Conservation (phyloP, 2,329 filamentous ascomycete genomes). For the Monilinia vaccinii-corymbosi region DNA sequence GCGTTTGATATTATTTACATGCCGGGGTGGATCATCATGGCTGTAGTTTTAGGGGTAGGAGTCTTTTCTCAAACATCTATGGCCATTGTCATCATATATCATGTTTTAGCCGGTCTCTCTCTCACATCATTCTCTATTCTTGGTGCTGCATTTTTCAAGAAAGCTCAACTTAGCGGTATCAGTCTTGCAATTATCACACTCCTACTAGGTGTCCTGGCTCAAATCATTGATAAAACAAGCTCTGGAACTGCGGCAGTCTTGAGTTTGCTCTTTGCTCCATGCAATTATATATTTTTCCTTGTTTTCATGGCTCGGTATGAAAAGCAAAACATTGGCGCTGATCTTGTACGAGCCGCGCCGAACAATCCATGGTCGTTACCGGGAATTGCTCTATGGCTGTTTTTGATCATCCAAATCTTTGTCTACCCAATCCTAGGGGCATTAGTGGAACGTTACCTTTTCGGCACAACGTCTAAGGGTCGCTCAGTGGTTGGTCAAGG, state of each 20-base stretch:
- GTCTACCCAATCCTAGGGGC: constrained; percentile 69
- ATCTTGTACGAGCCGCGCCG: constrained; percentile 54
- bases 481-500: constrained; percentile 40
- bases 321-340: constrained; percentile 46
- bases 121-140: constrained; percentile 74
- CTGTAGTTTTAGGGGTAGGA: constrained; percentile 50
- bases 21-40: constrained; percentile 74
- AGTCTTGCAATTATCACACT: constrained; percentile 63
- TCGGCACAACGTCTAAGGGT: constrained; percentile 61
- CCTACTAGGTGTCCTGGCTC: constrained; percentile 71
- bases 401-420: constrained; percentile 69
- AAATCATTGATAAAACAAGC: constrained; percentile 54
- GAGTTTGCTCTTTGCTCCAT: constrained; percentile 72
- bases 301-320: constrained; percentile 73
- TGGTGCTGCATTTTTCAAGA: constrained; percentile 75
- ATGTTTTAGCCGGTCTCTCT: constrained; percentile 67
- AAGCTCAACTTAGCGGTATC: constrained; percentile 80
- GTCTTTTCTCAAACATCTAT: constrained; percentile 57
- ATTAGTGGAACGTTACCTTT: constrained; percentile 62
- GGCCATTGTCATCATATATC: constrained; percentile 62
- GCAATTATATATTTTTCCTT: constrained; percentile 78
- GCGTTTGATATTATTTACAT: constrained; percentile 73
- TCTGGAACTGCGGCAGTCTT: constrained; percentile 58
- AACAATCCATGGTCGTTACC: constrained; percentile 58
- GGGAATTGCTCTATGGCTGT: constrained; percentile 68